Base-by-base conservation (phyloP, 257 asterid genomes). In the Solanum peruvianum region DNA sequence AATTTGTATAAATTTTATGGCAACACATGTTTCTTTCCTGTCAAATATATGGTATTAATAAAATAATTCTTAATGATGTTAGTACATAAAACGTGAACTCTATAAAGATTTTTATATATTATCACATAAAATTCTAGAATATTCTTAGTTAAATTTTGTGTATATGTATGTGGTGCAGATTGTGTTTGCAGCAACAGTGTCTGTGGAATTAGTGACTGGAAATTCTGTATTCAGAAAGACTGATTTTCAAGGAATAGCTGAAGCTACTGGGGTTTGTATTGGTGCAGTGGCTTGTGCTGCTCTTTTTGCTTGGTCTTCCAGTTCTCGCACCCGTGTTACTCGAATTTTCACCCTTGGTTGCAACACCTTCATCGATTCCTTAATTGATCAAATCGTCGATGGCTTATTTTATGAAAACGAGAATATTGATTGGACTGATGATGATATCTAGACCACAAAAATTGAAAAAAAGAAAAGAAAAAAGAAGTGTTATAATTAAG, bases 221-320 rank as follows among this genome's bases (percentile, higher is more conserved):
- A 95, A 92, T 89, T 95, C 99, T 0, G 86, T 96, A 4, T 95
- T 96, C 87, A 86, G 91, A 52, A 96, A 96, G 92, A 75, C 92
- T 92, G 99, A 96, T 82, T 27, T 93, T 87, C 89, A 90, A 86
- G 97, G 97, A 20, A 90, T 96, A 7, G 97, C 86, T 44, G 98
- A 95, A 88, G 95, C 93, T 5, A 96, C 85, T 3, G 96, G 97
- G 15, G 91, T 90, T 20, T 91, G 96, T 86, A 6, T 92, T 83
- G 98, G 93, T 13, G 99, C 98, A 3, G 89, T 95, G 60, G 18
- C 90, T 11, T 90, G 94, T 84, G 98, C 99, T 25, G 98, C 98
- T 5, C 9, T 90, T 18, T 93, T 96, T 56, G 99, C 99, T 21
- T 95, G 93, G 95, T 92, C 91, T 88, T 91, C 99, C 0, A 93